Base-by-base conservation (phyloP, 495 filamentous ascomycete genomes). In the Penicillium chermesinum region DNA sequence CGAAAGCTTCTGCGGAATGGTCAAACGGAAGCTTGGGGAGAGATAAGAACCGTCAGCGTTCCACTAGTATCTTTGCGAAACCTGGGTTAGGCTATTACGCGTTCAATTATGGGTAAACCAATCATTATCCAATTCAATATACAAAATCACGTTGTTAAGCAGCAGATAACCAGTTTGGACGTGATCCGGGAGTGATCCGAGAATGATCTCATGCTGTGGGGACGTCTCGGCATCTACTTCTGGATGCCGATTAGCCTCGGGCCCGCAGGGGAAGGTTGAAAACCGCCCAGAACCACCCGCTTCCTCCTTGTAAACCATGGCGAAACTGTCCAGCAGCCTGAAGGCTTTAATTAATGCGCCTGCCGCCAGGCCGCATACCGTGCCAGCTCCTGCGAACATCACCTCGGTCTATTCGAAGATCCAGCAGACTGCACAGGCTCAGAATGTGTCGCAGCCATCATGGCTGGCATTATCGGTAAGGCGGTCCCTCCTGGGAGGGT, bases 1-100 rank as follows among this genome's bases (percentile, higher is more conserved):
- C 64, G 89, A 95, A 67, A 95, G 90, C 58, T 86, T 97, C 50
- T 86, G 83, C 47, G 91, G 88, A 0, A 87, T 90, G 77, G 41
- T 95, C 43, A 82, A 81, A 54, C 62, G 79, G 46, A 75, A 77
- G 49, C n/a, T 77, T 2, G 63, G 69, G 33, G 18, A 3, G 7
- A 37, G 27, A 37, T 37, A 13, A 37, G 15, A n/a, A n/a, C n/a
- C n/a, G n/a, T n/a, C n/a, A n/a, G n/a, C n/a, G n/a, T n/a, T n/a
- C n/a, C n/a, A n/a, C n/a, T n/a, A n/a, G n/a, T n/a, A n/a, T n/a
- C n/a, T n/a, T n/a, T n/a, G n/a, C n/a, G n/a, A n/a, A n/a, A n/a
- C n/a, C n/a, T n/a, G n/a, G n/a, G n/a, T n/a, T n/a, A n/a, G n/a
- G n/a, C n/a, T n/a, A n/a, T n/a, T n/a, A n/a, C n/a, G n/a, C n/a